Evolutionary conservation across 1,284 basidiomycete species (phyloP), one percentile per base, ranked within the genome.

Genomic region (Puccinia polysora): DNA sequence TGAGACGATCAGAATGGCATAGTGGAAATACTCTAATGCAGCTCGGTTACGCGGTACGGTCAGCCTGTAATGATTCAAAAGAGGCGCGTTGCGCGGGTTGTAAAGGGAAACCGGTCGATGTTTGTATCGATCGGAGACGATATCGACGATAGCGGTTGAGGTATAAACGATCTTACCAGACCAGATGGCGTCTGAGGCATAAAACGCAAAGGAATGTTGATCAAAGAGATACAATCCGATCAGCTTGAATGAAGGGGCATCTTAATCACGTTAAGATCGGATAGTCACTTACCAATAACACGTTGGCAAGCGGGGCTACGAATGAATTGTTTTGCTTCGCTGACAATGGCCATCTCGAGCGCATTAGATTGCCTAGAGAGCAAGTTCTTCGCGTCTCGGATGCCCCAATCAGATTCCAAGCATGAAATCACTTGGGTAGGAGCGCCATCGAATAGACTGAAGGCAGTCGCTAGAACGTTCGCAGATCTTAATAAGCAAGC

Each of bases 31-130:
- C 65, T 80, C 80, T 53, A 80, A 74, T 52, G 75, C 76, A 58
- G 74, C 75, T 45, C 79, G 75, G 28, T 79, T 78, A n/a, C 76
- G 72, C 4, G 80, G 81, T 3, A 81, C 81, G 32, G 77, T 75
- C 4, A 82, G 76, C 1, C 81, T 77, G 43, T 81, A 78, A 67
- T 82, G 81, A 72, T 82, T 80, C 25, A 82, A 76, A n/a, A 81
- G 47, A 3, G 81, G 81, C 0, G 81, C 80, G 58, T 78, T 77
- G 58, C 74, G 70, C 10, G 79, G 77, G 63, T 81, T 78, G 75
- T 82, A 82, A 28, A 81, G 76, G 72, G 77, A 77, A 53, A 81
- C 78, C 8, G 80, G 78, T 55, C 80, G 77, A 49, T 76, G 76
- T 75, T 82, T 82, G 76, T 80, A 82, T 58, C 78, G 78, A 68